A percentile compares a stretch with the other conserved stretches of the same genome.
phyloP scores from a whole-genome alignment of 768 basidiomycete genomes.

The Leccinum ochraceum region DNA sequence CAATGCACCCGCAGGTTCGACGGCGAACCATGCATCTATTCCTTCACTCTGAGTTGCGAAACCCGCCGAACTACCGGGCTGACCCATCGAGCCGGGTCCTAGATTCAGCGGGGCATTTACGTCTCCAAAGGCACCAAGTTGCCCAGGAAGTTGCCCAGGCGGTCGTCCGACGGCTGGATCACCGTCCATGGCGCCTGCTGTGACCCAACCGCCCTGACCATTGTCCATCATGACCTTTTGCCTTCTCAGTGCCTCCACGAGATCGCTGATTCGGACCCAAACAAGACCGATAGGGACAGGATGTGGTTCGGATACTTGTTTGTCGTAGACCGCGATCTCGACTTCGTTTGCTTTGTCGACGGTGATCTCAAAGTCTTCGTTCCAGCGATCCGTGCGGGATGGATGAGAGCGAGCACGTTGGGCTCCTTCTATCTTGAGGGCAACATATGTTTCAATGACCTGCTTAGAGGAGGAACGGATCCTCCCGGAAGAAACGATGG shows the following conservation, averaged over 20 bases:
- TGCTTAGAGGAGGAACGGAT: constrained; percentile 81
- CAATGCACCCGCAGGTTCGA: constrained; percentile 96
- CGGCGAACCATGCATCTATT: constrained; percentile 95
- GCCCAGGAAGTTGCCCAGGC: constrained; percentile 51
- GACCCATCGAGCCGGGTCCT: constrained; percentile 31
- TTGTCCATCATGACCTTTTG: constrained; percentile 89
- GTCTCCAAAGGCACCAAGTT: constrained; percentile 49
- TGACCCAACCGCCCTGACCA: constrained; percentile 93
- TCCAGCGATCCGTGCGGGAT: constrained; percentile 94
- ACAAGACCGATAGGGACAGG: constrained; percentile 91
- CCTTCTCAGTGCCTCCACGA: constrained; percentile 89
- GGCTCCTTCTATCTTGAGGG: constrained; percentile 95
- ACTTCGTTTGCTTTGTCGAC: constrained; percentile 99
- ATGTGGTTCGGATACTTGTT: constrained; percentile 76
- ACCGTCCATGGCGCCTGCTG: constrained; percentile 85
- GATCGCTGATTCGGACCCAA: constrained; percentile 92
- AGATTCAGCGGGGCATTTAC: constrained; percentile 43
- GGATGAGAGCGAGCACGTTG: constrained; percentile 91
- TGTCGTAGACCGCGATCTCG: constrained; percentile 94
- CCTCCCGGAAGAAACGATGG: constrained; percentile 58
- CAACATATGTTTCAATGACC: constrained; percentile 80
- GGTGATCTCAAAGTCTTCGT: constrained; percentile 93
- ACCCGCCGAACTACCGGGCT: constrained; percentile 31
- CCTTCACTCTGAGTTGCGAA: constrained; percentile 57
- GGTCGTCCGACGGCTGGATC: constrained; percentile 49